Evolutionary conservation across 345 rosid genomes (phyloP).

Genomic region (Angophora floribunda): DNA sequence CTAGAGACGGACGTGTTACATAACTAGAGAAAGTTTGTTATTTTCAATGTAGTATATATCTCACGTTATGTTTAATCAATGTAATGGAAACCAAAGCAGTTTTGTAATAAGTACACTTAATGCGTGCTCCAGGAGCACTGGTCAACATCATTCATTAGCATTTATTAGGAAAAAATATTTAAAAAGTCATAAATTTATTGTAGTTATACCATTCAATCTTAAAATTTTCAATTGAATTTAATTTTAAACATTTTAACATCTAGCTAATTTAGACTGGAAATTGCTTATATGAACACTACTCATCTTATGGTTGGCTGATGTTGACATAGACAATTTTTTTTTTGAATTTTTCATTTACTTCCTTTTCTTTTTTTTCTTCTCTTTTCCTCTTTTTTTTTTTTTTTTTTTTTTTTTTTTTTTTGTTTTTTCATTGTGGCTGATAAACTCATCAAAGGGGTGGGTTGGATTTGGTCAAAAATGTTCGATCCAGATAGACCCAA

Average conservation of each 20-base stretch:
- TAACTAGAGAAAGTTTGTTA: background rate
- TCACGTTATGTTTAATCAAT: background rate
- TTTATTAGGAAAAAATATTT: rapidly evolving
- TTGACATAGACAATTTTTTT: rapidly evolving
- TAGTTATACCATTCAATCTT: rapidly evolving
- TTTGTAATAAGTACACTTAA: background rate
- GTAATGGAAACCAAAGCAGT: background rate
- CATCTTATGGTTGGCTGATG: no score
- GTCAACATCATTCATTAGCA: background rate
- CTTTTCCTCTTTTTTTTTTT: no score
- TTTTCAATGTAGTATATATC: background rate
- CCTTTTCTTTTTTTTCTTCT: no score
- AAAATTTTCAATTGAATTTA: no score
- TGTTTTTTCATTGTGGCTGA: background rate
- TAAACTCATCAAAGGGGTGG: rapidly evolving
- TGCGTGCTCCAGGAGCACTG: background rate
- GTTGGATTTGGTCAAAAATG: background rate
- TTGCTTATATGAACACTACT: rapidly evolving
- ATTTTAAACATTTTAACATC: no score
- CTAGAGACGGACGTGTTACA: background rate
- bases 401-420: no score
- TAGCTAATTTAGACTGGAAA: background rate
- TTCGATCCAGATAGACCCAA: background rate
- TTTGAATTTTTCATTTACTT: no score
- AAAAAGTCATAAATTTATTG: no score